Evolutionary conservation across 805 yeast genomes (phyloP).

Genomic region (Candida insectorum): DNA sequence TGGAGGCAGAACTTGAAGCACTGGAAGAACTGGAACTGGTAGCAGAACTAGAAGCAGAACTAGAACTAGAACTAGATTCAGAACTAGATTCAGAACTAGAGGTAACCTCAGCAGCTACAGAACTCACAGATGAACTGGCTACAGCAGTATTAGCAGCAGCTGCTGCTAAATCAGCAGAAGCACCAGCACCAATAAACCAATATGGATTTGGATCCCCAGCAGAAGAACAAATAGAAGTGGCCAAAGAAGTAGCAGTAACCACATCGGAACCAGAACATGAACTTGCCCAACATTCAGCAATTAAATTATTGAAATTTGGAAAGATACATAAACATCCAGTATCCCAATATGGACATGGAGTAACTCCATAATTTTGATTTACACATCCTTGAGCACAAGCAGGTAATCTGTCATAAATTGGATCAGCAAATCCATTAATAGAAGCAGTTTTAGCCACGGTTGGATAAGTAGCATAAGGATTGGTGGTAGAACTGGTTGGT

Average conservation of each 20-base stretch:
- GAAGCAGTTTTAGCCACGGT: constrained; percentile 43
- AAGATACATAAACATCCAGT: constrained; percentile 45
- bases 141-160: constrained; percentile 23
- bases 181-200: constrained; percentile 39
- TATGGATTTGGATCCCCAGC: constrained; percentile 22
- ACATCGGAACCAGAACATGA: constrained; percentile 35
- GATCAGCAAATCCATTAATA: constrained; percentile 48
- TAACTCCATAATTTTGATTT: constrained; percentile 26
- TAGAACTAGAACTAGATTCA: background rate
- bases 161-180: constrained; percentile 19
- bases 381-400: constrained; percentile 42
- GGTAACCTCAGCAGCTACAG: constrained; percentile 14
- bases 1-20: background rate
- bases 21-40: background rate
- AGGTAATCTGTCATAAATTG: constrained; percentile 35
- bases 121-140: constrained; percentile 23
- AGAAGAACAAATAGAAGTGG: constrained; percentile 31
- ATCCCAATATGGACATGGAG: constrained; percentile 47
- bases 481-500: constrained; percentile 6
- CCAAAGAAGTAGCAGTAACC: constrained; percentile 23
- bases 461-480: constrained; percentile 41
- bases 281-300: constrained; percentile 35
- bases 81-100: constrained; percentile 2
- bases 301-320: constrained; percentile 24
- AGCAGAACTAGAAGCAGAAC: background rate